phyloP scores from a whole-genome alignment of 1,139 yeast genomes.

The Suhomyces terraborum region DNA sequence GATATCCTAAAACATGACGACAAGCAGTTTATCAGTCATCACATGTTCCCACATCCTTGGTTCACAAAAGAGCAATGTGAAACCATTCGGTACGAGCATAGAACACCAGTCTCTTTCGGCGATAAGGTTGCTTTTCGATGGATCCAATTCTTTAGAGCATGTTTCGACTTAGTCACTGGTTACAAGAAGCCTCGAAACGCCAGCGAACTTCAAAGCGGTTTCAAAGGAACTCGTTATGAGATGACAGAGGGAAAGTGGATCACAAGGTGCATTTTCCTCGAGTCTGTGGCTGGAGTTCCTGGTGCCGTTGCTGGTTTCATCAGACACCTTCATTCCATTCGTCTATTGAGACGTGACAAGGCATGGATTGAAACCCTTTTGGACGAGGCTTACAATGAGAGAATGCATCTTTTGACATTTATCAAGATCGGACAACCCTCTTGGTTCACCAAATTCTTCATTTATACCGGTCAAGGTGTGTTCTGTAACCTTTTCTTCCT shows the following conservation, averaged over 20 bases:
- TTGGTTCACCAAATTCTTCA: conserved; percentile 54
- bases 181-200: conserved; percentile 52
- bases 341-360: conserved; percentile 64
- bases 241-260: conserved; percentile 72
- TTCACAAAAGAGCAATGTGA: conserved; percentile 51
- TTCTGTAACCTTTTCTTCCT: conserved; percentile 69
- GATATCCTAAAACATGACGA: conserved; percentile 33
- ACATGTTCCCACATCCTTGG: conserved; percentile 60
- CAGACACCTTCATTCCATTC: conserved; percentile 63
- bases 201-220: conserved; percentile 32
- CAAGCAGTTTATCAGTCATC: conserved; percentile 39
- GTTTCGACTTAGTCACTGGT: conserved; percentile 67
- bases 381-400: conserved; percentile 79
- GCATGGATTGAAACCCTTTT: conserved; percentile 77
- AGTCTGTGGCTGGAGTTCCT: conserved; percentile 77
- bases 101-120: conserved; percentile 48
- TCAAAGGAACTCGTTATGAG: conserved; percentile 49
- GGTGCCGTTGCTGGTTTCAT: conserved; percentile 76
- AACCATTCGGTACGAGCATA: conserved; percentile 51
- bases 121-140: conserved; percentile 57
- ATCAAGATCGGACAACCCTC: conserved; percentile 68
- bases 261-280: conserved; percentile 67
- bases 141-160: conserved; percentile 45
- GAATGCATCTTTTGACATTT: conserved; percentile 75
- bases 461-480: conserved; percentile 70